A percentile compares a stretch with the other conserved stretches of the same genome.
Conservation (phyloP, 805 yeast species). For the Candida cerambycidarum region DNA sequence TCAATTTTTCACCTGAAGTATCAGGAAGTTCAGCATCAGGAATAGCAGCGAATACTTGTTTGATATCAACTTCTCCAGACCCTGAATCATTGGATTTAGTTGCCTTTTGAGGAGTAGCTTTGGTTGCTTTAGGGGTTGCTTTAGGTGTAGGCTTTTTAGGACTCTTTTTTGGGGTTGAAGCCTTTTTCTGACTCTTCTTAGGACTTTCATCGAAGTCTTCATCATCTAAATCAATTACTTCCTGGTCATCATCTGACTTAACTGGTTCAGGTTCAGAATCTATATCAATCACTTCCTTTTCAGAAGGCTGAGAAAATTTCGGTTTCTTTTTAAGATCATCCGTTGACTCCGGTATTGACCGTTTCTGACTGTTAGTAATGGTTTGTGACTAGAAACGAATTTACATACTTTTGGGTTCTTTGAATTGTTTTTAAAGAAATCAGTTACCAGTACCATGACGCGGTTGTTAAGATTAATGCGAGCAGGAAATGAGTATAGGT, state of each 20-base stretch:
- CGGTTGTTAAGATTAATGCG: no score
- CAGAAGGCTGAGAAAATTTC: slow-evolving; percentile 13
- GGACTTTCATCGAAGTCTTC: slow-evolving; percentile 15
- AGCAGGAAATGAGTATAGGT: no score
- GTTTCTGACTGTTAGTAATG: slow-evolving; percentile 10
- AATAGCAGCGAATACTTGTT: slow-evolving; percentile 40
- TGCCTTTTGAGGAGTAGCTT: slow-evolving; percentile 5
- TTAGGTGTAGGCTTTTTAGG: slow-evolving; percentile 6
- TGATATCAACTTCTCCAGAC: slow-evolving; percentile 16
- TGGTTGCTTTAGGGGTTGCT: slow-evolving; percentile 9
- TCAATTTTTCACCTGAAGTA: slow-evolving; percentile 52
- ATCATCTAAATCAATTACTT: slow-evolving; percentile 17
- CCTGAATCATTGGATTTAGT: slow-evolving; percentile 8
- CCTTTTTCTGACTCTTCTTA: slow-evolving; percentile 7
- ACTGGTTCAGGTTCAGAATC: slow-evolving; percentile 4
- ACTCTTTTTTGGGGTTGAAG: not conserved
- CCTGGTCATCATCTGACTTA: slow-evolving; percentile 7
- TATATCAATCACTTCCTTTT: slow-evolving; percentile 13
- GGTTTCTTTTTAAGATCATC: slow-evolving; percentile 3
- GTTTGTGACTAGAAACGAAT: not conserved
- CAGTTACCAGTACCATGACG: slow-evolving; percentile 17
- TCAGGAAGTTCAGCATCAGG: slow-evolving; percentile 74
- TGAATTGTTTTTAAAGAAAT: slow-evolving; percentile 13
- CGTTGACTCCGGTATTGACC: not conserved
- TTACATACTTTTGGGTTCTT: slow-evolving; percentile 7